Base-by-base conservation (phyloP, 1,284 basidiomycete species). In the Naganishia cerealis region DNA sequence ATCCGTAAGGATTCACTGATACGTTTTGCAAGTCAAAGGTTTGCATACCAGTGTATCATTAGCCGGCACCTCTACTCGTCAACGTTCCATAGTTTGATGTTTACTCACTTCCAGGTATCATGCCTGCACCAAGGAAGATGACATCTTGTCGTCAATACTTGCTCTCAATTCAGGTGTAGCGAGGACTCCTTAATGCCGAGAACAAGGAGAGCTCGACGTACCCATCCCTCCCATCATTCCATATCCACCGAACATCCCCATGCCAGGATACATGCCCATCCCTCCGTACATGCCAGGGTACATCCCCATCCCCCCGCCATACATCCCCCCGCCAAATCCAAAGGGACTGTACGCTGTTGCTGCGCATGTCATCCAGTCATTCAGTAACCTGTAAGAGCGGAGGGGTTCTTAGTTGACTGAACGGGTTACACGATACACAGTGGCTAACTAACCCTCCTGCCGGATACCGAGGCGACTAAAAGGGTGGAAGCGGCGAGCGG, bases 391-490 rank as follows among this genome's bases (percentile, higher is more conserved):
- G 26, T 5, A 6, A 26, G 18, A 21, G n/a, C 4, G 15, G 1
- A 5, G n/a, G 18, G 29, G 5, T 8, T 26, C 7, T 36, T 24
- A 29, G 46, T n/a, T 26, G 12, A 7, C 2, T 16, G 16, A 15
- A 38, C 21, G 24, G 10, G 21, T 29, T 13, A 21, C 18, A 18
- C 15, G 46, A 29, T 29, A 10, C 29, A 29, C 24, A 40, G 46
- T 24, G 54, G 24, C 12, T 8, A 38, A 52, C 67, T 56, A 21
- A 68, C 67, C 67, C 67, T 63, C 67, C 67, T 52, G 67, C 67
- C 13, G 67, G 67, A 68, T 68, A 68, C 18, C 67, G 38, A 52
- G 67, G 67, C 15, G 67, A 43, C 67, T 68, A 39, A 3, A 24
- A n/a, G 26, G 42, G 52, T 12, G 7, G 8, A 6, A 5, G 7